A percentile compares a stretch with the other conserved stretches of the same genome.
Conservation (phyloP, 768 basidiomycete genomes). For the Calocera viscosa region DNA sequence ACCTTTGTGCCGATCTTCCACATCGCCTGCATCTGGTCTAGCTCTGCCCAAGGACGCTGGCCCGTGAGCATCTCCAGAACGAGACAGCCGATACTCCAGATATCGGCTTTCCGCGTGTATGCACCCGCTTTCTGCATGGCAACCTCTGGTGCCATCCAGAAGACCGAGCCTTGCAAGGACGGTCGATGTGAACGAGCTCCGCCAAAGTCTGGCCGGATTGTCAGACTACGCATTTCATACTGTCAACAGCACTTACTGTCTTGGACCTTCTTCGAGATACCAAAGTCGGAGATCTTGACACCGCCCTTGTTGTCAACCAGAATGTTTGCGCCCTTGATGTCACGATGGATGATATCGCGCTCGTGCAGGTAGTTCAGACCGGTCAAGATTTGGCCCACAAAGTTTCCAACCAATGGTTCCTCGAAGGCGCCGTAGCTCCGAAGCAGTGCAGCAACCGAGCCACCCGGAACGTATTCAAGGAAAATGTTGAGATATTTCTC, state of each 20-base stretch:
- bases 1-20: slow-evolving; percentile 96
- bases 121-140: slow-evolving; percentile 71
- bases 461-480: slow-evolving; percentile 91
- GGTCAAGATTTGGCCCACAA: slow-evolving; percentile 79
- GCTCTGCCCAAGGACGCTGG: slow-evolving; percentile 87
- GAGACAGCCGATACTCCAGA: slow-evolving; percentile 91
- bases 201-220: slow-evolving; percentile 24
- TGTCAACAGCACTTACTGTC: slow-evolving; percentile 53
- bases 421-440: slow-evolving; percentile 91
- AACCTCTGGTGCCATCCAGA: slow-evolving; percentile 99
- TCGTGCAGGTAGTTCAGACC: slow-evolving; percentile 87
- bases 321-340: slow-evolving; percentile 98
- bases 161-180: slow-evolving; percentile 92
- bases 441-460: slow-evolving; percentile 79
- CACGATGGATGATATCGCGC: slow-evolving; percentile 88
- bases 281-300: slow-evolving; percentile 93
- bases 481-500: slow-evolving; percentile 89
- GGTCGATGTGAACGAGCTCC: slow-evolving; percentile 59
- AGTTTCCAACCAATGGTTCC: slow-evolving; percentile 81
- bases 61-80: slow-evolving; percentile 96
- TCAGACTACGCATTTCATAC: background rate
- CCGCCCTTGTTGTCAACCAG: slow-evolving; percentile 96
- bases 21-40: slow-evolving; percentile 98
- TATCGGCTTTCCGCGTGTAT: slow-evolving; percentile 85
- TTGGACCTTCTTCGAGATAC: slow-evolving; percentile 94